Evolutionary conservation across 176 grass and related monocot species (phyloP).

Genomic region (Aegilops bicornis): DNA sequence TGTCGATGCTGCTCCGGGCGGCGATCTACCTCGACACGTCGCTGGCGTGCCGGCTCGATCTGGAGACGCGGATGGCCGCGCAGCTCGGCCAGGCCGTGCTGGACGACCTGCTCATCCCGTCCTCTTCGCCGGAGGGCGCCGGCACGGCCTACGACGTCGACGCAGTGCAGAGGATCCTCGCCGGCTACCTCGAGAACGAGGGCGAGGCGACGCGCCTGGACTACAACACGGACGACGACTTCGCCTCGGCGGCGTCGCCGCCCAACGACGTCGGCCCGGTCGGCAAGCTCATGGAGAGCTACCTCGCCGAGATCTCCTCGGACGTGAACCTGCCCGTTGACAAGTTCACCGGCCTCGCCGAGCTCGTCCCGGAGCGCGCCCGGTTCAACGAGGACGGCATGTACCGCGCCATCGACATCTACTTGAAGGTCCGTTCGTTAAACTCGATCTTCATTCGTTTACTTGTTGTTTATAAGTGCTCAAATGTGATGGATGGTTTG

Average conservation of each 20-base stretch:
- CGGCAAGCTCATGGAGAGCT: slow-evolving; percentile 80
- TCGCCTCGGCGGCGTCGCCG: slow-evolving; percentile 48
- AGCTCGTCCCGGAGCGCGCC: slow-evolving; percentile 71
- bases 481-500: neutral
- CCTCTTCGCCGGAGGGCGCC: slow-evolving; percentile 29
- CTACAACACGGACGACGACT: slow-evolving; percentile 75
- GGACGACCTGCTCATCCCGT: slow-evolving; percentile 85
- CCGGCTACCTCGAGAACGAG: slow-evolving; percentile 78
- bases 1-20: slow-evolving; percentile 80
- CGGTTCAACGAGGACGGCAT: slow-evolving; percentile 84
- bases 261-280: slow-evolving; percentile 46
- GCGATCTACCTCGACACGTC: slow-evolving; percentile 80
- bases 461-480: neutral
- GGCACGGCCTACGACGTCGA: slow-evolving; percentile 67
- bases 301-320: slow-evolving; percentile 82
- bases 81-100: slow-evolving; percentile 75
- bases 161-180: slow-evolving; percentile 72
- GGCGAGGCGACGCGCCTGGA: slow-evolving; percentile 48
- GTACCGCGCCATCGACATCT: slow-evolving; percentile 96
- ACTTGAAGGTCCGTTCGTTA: slow-evolving; percentile 56
- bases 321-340: slow-evolving; percentile 60
- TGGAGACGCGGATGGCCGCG: slow-evolving; percentile 77
- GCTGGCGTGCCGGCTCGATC: slow-evolving; percentile 76
- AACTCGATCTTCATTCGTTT: neutral
- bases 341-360: slow-evolving; percentile 65